Conservation (phyloP, 331 rosid species). For the Dryas integrifolia region DNA sequence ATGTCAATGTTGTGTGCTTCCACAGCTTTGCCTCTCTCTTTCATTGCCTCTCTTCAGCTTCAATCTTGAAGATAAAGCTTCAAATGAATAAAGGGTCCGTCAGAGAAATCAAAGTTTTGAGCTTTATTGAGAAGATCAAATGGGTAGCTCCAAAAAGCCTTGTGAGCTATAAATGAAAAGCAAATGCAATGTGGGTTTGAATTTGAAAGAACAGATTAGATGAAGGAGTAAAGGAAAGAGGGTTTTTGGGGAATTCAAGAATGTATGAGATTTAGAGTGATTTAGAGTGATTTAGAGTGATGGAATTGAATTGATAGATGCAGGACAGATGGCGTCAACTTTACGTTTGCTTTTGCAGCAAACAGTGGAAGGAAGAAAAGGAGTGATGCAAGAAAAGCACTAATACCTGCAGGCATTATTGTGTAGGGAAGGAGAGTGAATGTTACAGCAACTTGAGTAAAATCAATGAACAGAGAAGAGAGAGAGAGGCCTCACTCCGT, state of each 20-base stretch:
- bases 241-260: conserved; percentile 33
- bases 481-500: conserved; percentile 17
- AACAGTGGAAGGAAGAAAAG: conserved; percentile 34
- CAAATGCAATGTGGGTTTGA: conserved; percentile 18
- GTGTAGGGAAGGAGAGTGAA: conserved; percentile 55
- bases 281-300: conserved; percentile 31
- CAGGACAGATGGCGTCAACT: conserved; percentile 61
- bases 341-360: conserved; percentile 78
- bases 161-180: conserved; percentile 33
- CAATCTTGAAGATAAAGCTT: conserved; percentile 22
- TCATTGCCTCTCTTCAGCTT: conserved; percentile 41
- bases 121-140: conserved; percentile 9
- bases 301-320: conserved; percentile 33
- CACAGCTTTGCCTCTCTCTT: conserved; percentile 71
- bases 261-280: conserved; percentile 38
- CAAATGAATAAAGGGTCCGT: background rate
- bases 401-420: conserved; percentile 72
- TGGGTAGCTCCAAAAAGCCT: conserved; percentile 3
- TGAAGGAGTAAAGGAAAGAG: background rate
- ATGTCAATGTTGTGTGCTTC: conserved; percentile 48
- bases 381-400: conserved; percentile 48
- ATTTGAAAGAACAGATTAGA: conserved; percentile 12
- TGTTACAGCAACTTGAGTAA: conserved; percentile 48
- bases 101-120: background rate
- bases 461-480: conserved; percentile 31